Evolutionary conservation across 805 yeast genomes (phyloP).

Genomic region (Jamesozyma gamospora): DNA sequence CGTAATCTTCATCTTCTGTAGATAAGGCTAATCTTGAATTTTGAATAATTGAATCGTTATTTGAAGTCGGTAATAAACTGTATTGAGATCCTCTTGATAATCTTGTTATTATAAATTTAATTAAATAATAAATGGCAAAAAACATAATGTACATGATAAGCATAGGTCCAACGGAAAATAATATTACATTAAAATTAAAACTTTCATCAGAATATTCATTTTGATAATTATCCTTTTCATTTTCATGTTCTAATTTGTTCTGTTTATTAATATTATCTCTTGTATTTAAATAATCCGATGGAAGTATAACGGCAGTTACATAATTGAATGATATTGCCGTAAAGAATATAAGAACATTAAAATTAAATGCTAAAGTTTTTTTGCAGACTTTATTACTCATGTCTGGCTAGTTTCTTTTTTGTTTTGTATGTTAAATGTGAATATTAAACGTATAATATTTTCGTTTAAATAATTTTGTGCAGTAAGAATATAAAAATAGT

Average conservation of each 20-base stretch:
- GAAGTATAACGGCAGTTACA: constrained; percentile 3
- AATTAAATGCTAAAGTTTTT: no score
- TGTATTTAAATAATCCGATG: constrained; percentile 2
- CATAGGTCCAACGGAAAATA: constrained; percentile 17
- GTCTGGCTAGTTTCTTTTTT: no score
- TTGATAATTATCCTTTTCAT: not conserved
- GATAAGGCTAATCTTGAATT: constrained; percentile 10
- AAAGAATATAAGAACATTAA: no score
- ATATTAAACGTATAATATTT: no score
- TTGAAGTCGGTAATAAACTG: not conserved
- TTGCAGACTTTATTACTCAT: no score
- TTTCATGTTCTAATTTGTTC: not conserved
- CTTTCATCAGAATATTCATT: constrained; percentile 13
- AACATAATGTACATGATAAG: constrained; percentile 12
- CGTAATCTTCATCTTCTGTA: constrained; percentile 9
- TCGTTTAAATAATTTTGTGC: no score
- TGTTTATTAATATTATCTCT: constrained; percentile 1
- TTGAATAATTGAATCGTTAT: not conserved
- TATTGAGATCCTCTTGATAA: constrained; percentile 4
- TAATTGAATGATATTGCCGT: no score
- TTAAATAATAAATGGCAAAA: constrained; percentile 10
- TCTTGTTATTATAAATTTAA: constrained; percentile 10
- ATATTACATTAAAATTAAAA: constrained; percentile 17
- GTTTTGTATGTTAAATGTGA: no score
- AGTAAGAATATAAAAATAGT: no score